Base-by-base conservation (phyloP, 2,329 filamentous ascomycete genomes). In the Trichoderma harzianum region DNA sequence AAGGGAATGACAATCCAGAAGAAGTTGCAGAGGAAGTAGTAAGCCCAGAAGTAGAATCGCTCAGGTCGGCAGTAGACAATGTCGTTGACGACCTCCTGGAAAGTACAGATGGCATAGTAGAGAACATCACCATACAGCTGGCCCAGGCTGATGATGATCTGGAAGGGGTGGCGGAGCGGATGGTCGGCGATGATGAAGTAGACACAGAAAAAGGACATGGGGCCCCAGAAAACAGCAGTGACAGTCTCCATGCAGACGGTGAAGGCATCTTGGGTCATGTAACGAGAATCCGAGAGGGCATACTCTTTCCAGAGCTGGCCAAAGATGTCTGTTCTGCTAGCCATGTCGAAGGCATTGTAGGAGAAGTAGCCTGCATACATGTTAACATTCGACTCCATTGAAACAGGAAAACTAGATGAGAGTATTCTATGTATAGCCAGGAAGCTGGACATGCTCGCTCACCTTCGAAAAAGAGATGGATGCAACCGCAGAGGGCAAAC, bases 401-500 rank as follows among this genome's bases (percentile, higher is more conserved):
- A n/a, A 32, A 7, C 24, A 11, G 14, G 11, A 11, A 36, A 2
- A 7, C 16, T 0, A 12, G n/a, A 11, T n/a, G 5, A 55, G 7
- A n/a, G 18, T 36, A n/a, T 26, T 26, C 1, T 18, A 0, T n/a
- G 2, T 11, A 8, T 12, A 7, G 7, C 5, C 11, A 18, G 1
- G 5, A 10, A 30, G 47, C 1, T 16, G 2, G 26, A 36, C 21
- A 55, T 18, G 28, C 64, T 60, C 14, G 26, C 51, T 21, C 74
- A 81, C 80, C 82, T 76, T 86, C 84, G 51, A 85, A 81, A 74
- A 83, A 80, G 26, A 83, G 67, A 73, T 84, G 83, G 72, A 84
- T 84, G 73, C 75, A 87, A 79, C 83, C 87, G 86, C 91, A 93
- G 16, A 95, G 84, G 26, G 91, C 86, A 79, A 95, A 95, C 93